Percentiles rank a stretch among this genome's conserved stretches.
These are phyloP conservation scores for Microdochium trichocladiopsis DNA, from an alignment of 2,329 filamentous ascomycete species.

Conservation along the genomic window DNA sequence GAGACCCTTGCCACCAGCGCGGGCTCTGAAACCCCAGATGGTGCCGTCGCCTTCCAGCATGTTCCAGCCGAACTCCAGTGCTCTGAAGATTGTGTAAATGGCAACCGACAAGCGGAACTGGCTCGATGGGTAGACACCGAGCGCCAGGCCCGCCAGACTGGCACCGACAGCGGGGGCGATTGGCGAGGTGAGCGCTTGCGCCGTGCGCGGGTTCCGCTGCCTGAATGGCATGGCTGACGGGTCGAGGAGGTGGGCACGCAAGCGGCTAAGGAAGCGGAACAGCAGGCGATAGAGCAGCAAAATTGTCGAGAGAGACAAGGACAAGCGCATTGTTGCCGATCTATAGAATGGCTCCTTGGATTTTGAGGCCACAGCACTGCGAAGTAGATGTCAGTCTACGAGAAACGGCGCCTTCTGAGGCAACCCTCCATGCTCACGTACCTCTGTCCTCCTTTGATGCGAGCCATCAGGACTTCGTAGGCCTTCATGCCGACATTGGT, in stretches of 20 bases:
- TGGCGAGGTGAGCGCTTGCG: constrained; percentile 68
- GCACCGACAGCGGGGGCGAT: constrained; percentile 88
- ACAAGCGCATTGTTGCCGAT: constrained; percentile 68
- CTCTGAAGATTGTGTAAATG: constrained; percentile 74
- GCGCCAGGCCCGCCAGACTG: constrained; percentile 73
- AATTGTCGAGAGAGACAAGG: constrained; percentile 76
- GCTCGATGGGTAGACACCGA: constrained; percentile 64
- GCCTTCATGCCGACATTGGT: constrained; percentile 58
- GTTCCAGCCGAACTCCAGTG: constrained; percentile 84
- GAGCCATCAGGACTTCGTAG: constrained; percentile 45
- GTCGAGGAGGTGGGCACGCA: constrained; percentile 72
- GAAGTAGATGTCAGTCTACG: constrained; percentile 1
- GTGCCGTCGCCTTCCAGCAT: constrained; percentile 67
- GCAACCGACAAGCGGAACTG: constrained; percentile 66
- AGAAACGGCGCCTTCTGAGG: constrained; percentile 27
- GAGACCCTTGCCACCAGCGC: constrained; percentile 31
- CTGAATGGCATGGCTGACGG: constrained; percentile 78
- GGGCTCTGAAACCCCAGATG: constrained; percentile 48
- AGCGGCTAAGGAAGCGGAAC: constrained; percentile 78
- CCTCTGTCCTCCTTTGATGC: constrained; percentile 31
- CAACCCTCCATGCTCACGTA: constrained; percentile 7
- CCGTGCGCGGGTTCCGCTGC: constrained; percentile 70
- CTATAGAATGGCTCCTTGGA: constrained; percentile 50
- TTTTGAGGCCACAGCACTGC: constrained; percentile 13
- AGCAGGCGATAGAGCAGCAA: constrained; percentile 84